Conservation (phyloP, 1,139 yeast species). For the Hyphopichia wangnamkhiaoensis region DNA sequence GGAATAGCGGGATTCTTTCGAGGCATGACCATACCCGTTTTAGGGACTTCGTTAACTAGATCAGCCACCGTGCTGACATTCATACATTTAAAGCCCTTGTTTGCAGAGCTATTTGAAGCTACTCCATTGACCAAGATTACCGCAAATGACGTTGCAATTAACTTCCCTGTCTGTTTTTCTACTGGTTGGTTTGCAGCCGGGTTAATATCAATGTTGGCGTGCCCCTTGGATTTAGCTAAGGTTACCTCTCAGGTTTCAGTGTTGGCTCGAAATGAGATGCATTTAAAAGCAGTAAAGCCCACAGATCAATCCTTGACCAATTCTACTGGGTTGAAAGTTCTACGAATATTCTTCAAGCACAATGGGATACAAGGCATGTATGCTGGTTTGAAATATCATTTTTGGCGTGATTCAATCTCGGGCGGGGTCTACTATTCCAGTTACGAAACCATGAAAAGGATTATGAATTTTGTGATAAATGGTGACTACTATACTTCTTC, state of each 20-base stretch:
- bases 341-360: conserved; percentile 2
- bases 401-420: conserved; percentile 6
- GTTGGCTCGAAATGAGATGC: conserved; percentile 3
- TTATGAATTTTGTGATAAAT: conserved; percentile 2
- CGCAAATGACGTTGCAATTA: not conserved
- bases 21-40: conserved; percentile 6
- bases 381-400: conserved; percentile 7
- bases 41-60: conserved; percentile 6
- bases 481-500: conserved; percentile 1
- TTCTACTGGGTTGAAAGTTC: not conserved
- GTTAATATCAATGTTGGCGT: conserved; percentile 2
- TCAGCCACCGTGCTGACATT: conserved; percentile 8
- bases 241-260: conserved; percentile 6
- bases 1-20: conserved; percentile 7
- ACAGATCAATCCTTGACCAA: not conserved
- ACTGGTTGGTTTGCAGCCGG: conserved; percentile 5
- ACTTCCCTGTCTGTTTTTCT: not conserved
- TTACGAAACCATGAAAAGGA: conserved; percentile 6
- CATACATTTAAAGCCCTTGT: conserved; percentile 5
- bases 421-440: conserved; percentile 9
- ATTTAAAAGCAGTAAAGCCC: not conserved
- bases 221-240: conserved; percentile 6
- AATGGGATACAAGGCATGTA: conserved; percentile 5
- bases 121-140: not conserved
- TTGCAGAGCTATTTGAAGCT: conserved; percentile 1